Evolutionary conservation across 805 yeast species (phyloP).

Genomic region (Myxozyma vanderwaltii): DNA sequence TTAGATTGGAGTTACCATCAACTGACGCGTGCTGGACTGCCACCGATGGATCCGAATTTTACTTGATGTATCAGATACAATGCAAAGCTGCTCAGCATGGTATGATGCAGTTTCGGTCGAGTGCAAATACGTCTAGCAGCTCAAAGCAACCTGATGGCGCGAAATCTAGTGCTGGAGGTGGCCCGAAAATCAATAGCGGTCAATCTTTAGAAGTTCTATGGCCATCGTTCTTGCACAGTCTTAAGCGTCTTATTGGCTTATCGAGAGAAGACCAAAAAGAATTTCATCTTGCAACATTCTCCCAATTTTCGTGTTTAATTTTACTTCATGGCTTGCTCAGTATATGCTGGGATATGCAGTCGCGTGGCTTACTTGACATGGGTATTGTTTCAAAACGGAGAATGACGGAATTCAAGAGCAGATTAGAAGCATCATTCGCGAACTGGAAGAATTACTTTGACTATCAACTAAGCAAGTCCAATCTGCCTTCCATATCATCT

Average conservation of each 20-base stretch:
- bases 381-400: conserved; percentile 44
- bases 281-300: conserved; percentile 28
- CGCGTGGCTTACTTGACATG: conserved; percentile 43
- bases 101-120: conserved; percentile 10
- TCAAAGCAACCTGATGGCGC: background rate
- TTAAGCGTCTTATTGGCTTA: conserved; percentile 29
- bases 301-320: conserved; percentile 46
- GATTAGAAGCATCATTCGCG: conserved; percentile 42
- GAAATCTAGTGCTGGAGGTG: background rate
- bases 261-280: conserved; percentile 26
- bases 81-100: conserved; percentile 18
- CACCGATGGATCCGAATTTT: conserved; percentile 29
- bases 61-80: conserved; percentile 18
- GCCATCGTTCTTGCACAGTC: conserved; percentile 30
- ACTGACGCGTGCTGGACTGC: conserved; percentile 52
- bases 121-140: background rate
- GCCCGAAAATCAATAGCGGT: background rate
- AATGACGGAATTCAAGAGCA: conserved; percentile 40
- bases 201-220: conserved; percentile 12
- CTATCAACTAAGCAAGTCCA: conserved; percentile 39
- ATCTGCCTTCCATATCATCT: conserved; percentile 29
- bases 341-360: conserved; percentile 44
- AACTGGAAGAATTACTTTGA: conserved; percentile 48
- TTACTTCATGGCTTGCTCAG: conserved; percentile 46
- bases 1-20: conserved; percentile 51